phyloP scores from a whole-genome alignment of 441 rosid genomes.

The Aleurites moluccanus region DNA sequence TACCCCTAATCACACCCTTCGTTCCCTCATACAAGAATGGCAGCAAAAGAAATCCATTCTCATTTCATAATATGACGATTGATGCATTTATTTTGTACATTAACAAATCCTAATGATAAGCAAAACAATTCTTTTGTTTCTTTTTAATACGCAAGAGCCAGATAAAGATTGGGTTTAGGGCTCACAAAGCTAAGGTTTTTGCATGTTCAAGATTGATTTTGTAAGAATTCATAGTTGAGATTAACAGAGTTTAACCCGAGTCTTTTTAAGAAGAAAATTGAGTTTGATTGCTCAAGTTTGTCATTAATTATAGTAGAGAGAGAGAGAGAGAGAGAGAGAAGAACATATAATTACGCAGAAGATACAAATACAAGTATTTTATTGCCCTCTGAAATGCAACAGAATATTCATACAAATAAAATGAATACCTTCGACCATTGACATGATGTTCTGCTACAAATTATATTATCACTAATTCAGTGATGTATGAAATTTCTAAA shows the following conservation, averaged over 20 bases:
- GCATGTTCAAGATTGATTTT: not conserved
- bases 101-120: not conserved
- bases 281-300: no score
- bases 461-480: constrained; percentile 6
- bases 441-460: not conserved
- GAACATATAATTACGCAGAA: not conserved
- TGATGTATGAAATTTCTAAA: constrained; percentile 17
- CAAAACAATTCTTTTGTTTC: constrained; percentile 1
- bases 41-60: constrained; percentile 35
- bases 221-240: not conserved
- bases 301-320: no score
- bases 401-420: not conserved
- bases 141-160: not conserved
- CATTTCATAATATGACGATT: constrained; percentile 1
- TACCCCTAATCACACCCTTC: constrained; percentile 70
- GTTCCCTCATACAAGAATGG: constrained; percentile 74
- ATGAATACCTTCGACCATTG: not conserved
- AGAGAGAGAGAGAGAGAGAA: no score
- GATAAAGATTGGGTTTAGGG: not conserved
- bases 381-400: not conserved
- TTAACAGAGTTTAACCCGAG: no score
- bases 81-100: not conserved
- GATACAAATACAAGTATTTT: not conserved
- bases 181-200: not conserved
- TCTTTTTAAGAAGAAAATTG: no score